Percentiles rank a stretch among this genome's conserved stretches.
These are phyloP conservation scores for Tetragonia tetragonoides DNA, from an alignment of 148 eudicot genomes.

Conservation along the genomic window DNA sequence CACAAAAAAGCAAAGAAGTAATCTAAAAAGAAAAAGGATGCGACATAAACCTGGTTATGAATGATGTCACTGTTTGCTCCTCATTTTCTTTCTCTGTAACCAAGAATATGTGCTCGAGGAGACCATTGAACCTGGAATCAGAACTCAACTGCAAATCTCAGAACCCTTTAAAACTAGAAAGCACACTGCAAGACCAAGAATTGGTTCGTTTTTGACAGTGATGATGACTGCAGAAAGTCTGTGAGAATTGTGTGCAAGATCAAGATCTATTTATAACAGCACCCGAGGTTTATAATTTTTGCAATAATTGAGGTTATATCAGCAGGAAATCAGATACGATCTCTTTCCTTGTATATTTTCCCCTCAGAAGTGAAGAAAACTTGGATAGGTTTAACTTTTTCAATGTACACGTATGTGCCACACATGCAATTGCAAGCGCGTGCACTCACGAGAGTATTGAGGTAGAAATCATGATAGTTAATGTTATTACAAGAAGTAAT, in stretches of 20 bases:
- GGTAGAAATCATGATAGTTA: no score
- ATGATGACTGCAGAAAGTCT: background rate
- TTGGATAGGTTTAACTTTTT: background rate
- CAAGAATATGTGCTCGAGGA: background rate
- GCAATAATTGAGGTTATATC: background rate
- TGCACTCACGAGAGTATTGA: background rate
- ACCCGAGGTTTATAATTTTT: background rate
- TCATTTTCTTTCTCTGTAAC: background rate
- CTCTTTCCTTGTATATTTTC: background rate
- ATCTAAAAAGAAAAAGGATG: background rate
- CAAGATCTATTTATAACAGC: slow-evolving; percentile 8
- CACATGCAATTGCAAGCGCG: background rate
- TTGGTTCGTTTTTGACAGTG: background rate
- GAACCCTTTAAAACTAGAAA: background rate
- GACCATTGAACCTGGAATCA: background rate
- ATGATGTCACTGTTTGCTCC: background rate
- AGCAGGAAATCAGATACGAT: background rate
- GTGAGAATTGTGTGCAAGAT: slow-evolving; percentile 1
- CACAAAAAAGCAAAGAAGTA: background rate
- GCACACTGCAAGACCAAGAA: background rate
- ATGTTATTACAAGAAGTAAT: background rate
- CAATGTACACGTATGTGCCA: background rate
- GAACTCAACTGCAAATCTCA: background rate
- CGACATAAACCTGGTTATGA: background rate
- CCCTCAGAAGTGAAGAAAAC: background rate